Base-by-base conservation (phyloP, 345 rosid genomes). In the Populus tremula region DNA sequence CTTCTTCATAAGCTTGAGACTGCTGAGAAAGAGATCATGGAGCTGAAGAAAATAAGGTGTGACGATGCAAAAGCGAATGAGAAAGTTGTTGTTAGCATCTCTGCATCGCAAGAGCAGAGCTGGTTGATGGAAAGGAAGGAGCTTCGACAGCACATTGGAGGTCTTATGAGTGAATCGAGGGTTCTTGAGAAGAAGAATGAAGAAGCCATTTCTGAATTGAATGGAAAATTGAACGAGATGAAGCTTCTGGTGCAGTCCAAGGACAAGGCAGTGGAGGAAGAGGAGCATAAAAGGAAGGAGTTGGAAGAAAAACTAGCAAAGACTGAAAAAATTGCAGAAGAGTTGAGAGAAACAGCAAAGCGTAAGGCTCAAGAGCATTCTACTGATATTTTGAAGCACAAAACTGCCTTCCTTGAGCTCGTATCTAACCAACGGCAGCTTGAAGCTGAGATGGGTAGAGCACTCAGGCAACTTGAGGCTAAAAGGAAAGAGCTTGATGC, bases 11-110 rank as follows among this genome's bases (percentile, higher is more conserved):
- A 87, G 81, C 90, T 93, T 14, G 86, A 87, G 83, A 78, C 67
- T 25, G 89, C 91, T n/a, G 88, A 87, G 74, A 81, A 77, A 61
- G 91, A 87, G 87, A 89, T 92, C 21, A 83, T 76, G 63, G 91
- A 84, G 85, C 73, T 93, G 74, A 89, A 87, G 89, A 87, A 88
- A 81, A 72, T 81, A 66, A 88, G 98, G 73, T 87, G 75, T 1
- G 96, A 90, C 85, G 98, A 92, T 75, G 98, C 94, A 8, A 93
- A 85, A 78, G 99, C 98, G 12, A 96, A 93, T 69, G 99, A 96
- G 91, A 96, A 92, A 75, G 98, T 91, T 69, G 98, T 90, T 69
- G 97, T 92, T 36, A 71, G 96, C 54, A 93, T 96, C 64, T 87
- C 88, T 78, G 96, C 99, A 5, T 87, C 92, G 5, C 97, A 90